Base-by-base conservation (phyloP, 352 stramenopile genomes). In the Pythium guiyangense region DNA sequence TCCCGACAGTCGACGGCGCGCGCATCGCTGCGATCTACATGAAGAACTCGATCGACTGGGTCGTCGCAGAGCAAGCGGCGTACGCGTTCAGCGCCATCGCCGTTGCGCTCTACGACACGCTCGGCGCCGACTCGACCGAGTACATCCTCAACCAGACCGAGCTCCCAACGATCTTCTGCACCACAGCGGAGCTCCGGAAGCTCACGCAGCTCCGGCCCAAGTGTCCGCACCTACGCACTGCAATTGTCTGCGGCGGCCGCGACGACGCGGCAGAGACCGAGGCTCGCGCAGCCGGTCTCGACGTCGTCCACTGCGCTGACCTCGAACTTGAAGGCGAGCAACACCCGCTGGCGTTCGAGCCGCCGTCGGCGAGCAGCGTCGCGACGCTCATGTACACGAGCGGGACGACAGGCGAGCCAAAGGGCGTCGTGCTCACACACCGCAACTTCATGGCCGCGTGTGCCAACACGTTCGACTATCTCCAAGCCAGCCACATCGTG, bases 11-110 rank as follows among this genome's bases (percentile, higher is more conserved):
- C 29, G 70, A 74, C 22, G 68, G 58, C 4, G 59, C 75, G 8
- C 70, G 71, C 34, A 88, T 97, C 60, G 51, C 98, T 18, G 94
- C 79, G 29, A 83, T 99, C 50, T 99, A 98, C 73, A 97, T 97
- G 77, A 97, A 94, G 66, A 99, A 99, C 67, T 96, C 82, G 15
- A 84, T 96, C 43, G 96, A 99, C 61, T 99, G 96, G 92, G 71
- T 97, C 14, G 67, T 99, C 34, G 79, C 74, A 1, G 96, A 99
- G 60, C 92, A 98, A 62, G 76, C 77, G 4, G 76, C 66, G 12
- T 87, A 85, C 57, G 59, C 59, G n/a, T 74, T 69, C 29, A 66
- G 59, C 40, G 62, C 63, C 17, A 52, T 74, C 1, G 60, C 86
- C 15, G 74, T 91, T 4, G 77, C 84, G 22, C 64, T 94, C 22